Percentiles rank a stretch among this genome's conserved stretches.
These are phyloP conservation scores for Polyporus tsugae DNA, from an alignment of 1,284 basidiomycete genomes.

Conservation along the genomic window DNA sequence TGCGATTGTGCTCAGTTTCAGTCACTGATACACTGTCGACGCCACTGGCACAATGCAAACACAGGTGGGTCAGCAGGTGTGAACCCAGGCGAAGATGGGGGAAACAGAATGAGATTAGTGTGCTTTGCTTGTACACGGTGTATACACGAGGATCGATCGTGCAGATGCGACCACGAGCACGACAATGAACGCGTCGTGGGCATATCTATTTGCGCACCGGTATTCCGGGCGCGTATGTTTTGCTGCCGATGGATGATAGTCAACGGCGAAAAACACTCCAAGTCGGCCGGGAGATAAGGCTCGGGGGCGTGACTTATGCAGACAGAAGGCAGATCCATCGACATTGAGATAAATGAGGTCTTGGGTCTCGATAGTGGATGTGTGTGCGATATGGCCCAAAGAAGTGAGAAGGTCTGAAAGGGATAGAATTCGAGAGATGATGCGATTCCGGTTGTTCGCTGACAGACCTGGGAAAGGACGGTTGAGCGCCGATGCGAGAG, in stretches of 20 bases:
- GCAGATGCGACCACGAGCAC: constrained; percentile 12
- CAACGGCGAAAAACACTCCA: neutral
- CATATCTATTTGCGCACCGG: neutral
- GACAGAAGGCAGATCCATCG: neutral
- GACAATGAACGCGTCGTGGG: neutral
- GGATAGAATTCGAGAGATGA: neutral
- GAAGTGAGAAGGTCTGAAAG: neutral
- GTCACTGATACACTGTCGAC: neutral
- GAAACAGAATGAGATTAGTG: constrained; percentile 21
- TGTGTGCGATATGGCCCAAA: neutral
- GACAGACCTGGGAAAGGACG: neutral
- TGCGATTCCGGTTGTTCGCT: neutral
- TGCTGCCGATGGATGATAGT: neutral
- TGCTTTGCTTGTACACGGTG: constrained; percentile 15
- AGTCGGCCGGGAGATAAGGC: neutral
- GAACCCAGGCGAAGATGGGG: neutral
- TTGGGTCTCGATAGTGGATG: neutral
- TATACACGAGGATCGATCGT: constrained; percentile 32
- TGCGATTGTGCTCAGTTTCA: neutral
- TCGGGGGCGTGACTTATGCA: neutral
- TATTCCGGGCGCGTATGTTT: neutral
- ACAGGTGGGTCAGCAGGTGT: constrained; percentile 10
- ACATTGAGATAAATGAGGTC: neutral
- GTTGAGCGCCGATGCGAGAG: neutral
- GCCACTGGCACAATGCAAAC: neutral